Evolutionary conservation across 768 basidiomycete genomes (phyloP).

Genomic region (Phaeotremella skinneri): DNA sequence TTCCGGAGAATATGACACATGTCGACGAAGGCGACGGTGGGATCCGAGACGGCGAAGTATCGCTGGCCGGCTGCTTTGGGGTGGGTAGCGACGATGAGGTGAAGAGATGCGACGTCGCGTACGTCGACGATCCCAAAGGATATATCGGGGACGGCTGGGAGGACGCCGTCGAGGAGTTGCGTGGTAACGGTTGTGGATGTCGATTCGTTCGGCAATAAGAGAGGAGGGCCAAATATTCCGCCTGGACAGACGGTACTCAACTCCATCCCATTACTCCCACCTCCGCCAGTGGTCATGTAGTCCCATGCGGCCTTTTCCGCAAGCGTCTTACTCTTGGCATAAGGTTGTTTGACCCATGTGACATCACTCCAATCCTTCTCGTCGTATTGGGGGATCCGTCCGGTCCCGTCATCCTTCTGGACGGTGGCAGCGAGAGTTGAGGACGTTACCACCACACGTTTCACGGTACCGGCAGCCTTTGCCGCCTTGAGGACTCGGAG

Average conservation of each 20-base stretch:
- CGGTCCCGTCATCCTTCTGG: not conserved
- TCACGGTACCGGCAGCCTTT: not conserved
- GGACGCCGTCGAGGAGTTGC: not conserved
- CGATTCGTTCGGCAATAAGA: constrained; percentile 1
- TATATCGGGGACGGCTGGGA: constrained; percentile 12
- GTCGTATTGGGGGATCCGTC: not conserved
- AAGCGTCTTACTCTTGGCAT: not conserved
- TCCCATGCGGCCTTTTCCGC: constrained; percentile 14
- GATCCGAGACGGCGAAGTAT: constrained; percentile 1
- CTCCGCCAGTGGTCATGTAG: not conserved
- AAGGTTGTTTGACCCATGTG: not conserved
- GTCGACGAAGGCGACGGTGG: not conserved
- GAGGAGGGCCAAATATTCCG: constrained; percentile 11
- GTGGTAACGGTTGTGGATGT: constrained; percentile 4
- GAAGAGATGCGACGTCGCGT: constrained; percentile 13
- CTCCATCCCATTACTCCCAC: not conserved
- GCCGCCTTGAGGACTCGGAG: constrained; percentile 6
- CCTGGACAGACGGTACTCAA: constrained; percentile 1
- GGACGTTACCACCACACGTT: not conserved
- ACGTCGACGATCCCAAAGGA: constrained; percentile 12
- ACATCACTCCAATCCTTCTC: not conserved
- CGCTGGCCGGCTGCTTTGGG: constrained; percentile 11
- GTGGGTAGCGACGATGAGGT: constrained; percentile 7
- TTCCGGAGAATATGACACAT: not conserved
- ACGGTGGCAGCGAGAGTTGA: not conserved